phyloP scores from a whole-genome alignment of 78 protist genomes.

The Emiliania huxleyi region DNA sequence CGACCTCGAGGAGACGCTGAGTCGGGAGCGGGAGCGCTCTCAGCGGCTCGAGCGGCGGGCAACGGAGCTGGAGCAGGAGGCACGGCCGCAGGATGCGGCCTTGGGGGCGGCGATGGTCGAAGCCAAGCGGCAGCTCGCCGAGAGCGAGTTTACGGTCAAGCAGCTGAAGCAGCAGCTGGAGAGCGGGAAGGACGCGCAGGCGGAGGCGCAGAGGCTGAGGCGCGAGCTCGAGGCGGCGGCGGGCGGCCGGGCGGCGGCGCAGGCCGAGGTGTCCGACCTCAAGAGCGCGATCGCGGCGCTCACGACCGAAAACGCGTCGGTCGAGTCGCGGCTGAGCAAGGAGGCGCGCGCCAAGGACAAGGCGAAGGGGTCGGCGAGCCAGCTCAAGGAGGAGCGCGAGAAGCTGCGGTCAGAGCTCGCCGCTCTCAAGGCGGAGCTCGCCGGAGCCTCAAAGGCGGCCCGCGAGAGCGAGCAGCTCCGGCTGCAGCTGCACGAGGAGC shows the following conservation, averaged over 20 bases:
- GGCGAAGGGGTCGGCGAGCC: neutral
- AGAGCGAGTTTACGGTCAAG: neutral
- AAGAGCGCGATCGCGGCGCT: neutral
- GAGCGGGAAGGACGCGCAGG: neutral
- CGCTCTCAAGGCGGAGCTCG: neutral
- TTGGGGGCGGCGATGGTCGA: too few relatives aligned
- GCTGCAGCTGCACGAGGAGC: too few relatives aligned
- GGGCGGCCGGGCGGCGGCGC: neutral
- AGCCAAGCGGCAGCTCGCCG: too few relatives aligned
- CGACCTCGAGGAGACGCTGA: too few relatives aligned
- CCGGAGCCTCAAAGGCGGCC: too few relatives aligned
- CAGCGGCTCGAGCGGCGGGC: too few relatives aligned
- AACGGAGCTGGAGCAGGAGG: too few relatives aligned
- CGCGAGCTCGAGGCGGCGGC: neutral
- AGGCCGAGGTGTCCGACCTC: neutral
- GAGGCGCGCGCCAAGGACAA: neutral
- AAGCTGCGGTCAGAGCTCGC: neutral
- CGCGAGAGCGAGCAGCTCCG: too few relatives aligned
- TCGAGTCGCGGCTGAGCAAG: neutral
- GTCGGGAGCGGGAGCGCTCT: too few relatives aligned
- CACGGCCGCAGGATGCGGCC: too few relatives aligned
- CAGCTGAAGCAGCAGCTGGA: neutral
- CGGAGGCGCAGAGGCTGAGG: neutral
- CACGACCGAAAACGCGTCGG: neutral
- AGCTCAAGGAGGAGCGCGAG: neutral